Evolutionary conservation across 805 yeast species (phyloP).

Genomic region (Saturnispora saitoi): DNA sequence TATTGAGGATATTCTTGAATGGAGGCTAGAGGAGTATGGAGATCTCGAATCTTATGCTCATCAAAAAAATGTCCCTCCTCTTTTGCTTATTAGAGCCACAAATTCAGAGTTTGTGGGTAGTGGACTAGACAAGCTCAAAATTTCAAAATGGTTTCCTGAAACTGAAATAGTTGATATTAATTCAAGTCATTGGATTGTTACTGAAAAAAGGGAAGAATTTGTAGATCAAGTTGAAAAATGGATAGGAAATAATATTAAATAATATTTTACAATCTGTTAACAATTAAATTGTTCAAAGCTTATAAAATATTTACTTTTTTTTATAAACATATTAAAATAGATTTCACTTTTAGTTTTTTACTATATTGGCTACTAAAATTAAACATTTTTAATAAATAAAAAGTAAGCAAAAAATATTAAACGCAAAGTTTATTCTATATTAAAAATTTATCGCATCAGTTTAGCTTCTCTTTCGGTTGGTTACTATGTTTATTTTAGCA

Average conservation of each 20-base stretch:
- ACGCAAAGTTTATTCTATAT: too few species aligned
- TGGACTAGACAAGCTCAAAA: constrained; percentile 12
- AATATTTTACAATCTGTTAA: too few species aligned
- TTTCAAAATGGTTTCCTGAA: constrained; percentile 43
- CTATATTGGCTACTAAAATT: too few species aligned
- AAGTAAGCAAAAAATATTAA: too few species aligned
- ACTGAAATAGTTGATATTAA: constrained; percentile 62
- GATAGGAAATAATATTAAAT: constrained; percentile 10
- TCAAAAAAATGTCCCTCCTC: constrained; percentile 54
- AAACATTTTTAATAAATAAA: too few species aligned
- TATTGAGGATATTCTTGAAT: constrained; percentile 56
- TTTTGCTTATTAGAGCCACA: constrained; percentile 70
- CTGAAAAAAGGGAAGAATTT: constrained; percentile 73
- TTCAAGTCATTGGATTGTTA: constrained; percentile 87
- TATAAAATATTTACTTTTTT: too few species aligned
- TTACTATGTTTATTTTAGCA: too few species aligned
- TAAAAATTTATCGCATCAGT: too few species aligned
- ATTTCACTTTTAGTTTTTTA: too few species aligned
- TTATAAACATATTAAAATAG: too few species aligned
- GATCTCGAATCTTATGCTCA: constrained; percentile 19
- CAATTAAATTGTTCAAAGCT: too few species aligned
- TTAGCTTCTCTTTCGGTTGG: too few species aligned
- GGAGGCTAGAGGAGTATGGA: constrained; percentile 27
- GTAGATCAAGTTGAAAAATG: constrained; percentile 49
- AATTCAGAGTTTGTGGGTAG: constrained; percentile 37